Conservation (phyloP, 2,329 filamentous ascomycete genomes). For the Aspergillus fischeri region DNA sequence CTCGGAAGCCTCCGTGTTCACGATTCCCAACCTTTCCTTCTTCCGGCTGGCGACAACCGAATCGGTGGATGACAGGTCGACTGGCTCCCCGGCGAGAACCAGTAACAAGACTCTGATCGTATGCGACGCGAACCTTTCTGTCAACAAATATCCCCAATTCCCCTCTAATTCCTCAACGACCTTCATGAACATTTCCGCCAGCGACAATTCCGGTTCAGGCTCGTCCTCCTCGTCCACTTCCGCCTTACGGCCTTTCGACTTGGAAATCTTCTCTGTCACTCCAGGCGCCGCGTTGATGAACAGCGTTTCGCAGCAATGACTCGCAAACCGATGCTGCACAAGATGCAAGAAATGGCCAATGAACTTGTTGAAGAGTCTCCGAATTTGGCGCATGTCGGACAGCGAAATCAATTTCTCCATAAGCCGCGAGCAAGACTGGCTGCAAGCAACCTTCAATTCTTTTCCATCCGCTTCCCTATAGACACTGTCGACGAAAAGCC, state of each 20-base stretch:
- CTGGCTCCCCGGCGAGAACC: constrained; percentile 75
- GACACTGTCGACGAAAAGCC: constrained; percentile 72
- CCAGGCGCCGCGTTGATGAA: constrained; percentile 78
- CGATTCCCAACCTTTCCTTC: constrained; percentile 75
- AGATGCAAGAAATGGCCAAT: constrained; percentile 81
- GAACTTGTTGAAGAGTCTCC: constrained; percentile 80
- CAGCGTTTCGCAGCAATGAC: constrained; percentile 92
- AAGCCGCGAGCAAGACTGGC: constrained; percentile 88
- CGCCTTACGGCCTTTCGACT: constrained; percentile 38
- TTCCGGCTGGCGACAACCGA: constrained; percentile 84
- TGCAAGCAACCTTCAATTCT: constrained; percentile 92
- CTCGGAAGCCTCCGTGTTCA: constrained; percentile 48
- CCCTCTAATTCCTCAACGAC: constrained; percentile 85
- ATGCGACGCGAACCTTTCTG: constrained; percentile 86
- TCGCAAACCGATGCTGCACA: constrained; percentile 92
- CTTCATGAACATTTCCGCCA: constrained; percentile 81
- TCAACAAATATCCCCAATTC: constrained; percentile 76
- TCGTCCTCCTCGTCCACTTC: constrained; percentile 43
- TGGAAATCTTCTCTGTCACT: constrained; percentile 66
- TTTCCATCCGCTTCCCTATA: constrained; percentile 85
- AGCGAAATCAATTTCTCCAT: constrained; percentile 88
- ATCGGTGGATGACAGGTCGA: constrained; percentile 65
- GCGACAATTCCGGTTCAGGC: constrained; percentile 53
- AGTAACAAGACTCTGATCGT: constrained; percentile 80
- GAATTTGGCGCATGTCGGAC: constrained; percentile 74